Conservation (phyloP, 23 red algal genomes). For the Gracilariopsis chorda region DNA sequence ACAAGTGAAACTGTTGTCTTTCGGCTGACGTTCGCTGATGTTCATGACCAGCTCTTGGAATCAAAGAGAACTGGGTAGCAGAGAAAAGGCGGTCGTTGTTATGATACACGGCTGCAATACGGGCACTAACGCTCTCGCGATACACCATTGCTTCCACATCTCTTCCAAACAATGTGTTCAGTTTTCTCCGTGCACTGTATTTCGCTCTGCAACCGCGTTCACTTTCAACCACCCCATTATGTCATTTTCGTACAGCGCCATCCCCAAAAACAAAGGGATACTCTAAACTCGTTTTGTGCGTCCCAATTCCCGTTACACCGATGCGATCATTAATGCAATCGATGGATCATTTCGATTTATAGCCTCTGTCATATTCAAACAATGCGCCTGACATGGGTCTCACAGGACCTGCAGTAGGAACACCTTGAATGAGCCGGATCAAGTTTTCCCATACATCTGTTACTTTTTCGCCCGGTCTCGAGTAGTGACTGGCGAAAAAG, state of each 20-base stretch:
- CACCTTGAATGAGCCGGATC: neutral
- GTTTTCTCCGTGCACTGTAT: neutral
- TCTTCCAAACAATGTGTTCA: no score
- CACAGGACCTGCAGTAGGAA: neutral
- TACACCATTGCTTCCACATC: no score
- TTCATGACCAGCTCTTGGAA: no score
- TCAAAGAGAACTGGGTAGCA: neutral
- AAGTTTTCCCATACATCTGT: neutral
- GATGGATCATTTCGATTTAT: neutral
- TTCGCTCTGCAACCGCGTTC: neutral
- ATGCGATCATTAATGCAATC: neutral
- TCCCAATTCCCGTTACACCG: neutral
- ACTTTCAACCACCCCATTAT: neutral
- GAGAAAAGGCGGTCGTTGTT: neutral
- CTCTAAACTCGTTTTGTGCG: neutral
- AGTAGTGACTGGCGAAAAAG: no score
- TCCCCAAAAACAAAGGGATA: constrained; percentile 28
- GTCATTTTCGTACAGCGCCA: neutral
- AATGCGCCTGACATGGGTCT: neutral
- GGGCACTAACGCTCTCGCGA: neutral
- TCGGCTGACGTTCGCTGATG: no score
- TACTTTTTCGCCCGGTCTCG: neutral
- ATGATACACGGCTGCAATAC: constrained; percentile 21
- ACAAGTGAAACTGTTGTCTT: no score
- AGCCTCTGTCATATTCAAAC: neutral